A percentile compares a stretch with the other conserved stretches of the same genome.
Conservation (phyloP, 768 basidiomycete genomes). For the Termitomyces sp. region DNA sequence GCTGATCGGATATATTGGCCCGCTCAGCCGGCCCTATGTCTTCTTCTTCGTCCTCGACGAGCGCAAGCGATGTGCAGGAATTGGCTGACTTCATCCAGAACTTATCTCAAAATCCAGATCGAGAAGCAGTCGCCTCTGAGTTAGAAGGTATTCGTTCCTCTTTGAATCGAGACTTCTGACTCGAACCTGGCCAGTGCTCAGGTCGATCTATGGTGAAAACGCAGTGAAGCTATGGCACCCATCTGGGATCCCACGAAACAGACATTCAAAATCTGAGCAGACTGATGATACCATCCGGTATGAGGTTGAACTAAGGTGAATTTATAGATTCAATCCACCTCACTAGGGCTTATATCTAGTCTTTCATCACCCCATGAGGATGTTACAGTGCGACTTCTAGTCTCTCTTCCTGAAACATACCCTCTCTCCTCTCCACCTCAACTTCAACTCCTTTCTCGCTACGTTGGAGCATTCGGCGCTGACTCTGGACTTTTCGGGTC, state of each 20-base stretch:
- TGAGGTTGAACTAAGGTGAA: constrained; percentile 61
- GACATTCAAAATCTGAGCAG: constrained; percentile 8
- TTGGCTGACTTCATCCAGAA: constrained; percentile 29
- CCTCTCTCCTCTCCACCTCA: constrained; percentile 70
- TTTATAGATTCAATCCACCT: constrained; percentile 10
- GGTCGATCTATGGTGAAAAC: constrained; percentile 75
- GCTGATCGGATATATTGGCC: neutral
- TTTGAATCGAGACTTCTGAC: neutral
- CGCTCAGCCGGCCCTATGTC: constrained; percentile 2
- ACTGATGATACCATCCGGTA: constrained; percentile 50
- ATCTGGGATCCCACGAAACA: constrained; percentile 18
- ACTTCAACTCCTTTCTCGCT: constrained; percentile 79
- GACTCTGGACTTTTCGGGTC: constrained; percentile 71
- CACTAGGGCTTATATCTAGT: constrained; percentile 30
- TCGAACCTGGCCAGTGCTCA: constrained; percentile 46
- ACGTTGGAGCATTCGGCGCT: constrained; percentile 75
- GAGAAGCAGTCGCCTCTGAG: constrained; percentile 40
- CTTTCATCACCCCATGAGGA: constrained; percentile 51
- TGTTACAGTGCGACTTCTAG: constrained; percentile 46
- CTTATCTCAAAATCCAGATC: constrained; percentile 30
- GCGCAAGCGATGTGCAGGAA: constrained; percentile 21
- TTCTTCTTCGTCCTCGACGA: constrained; percentile 14
- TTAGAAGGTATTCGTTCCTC: constrained; percentile 34
- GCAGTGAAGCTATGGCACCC: constrained; percentile 58
- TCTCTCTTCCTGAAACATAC: constrained; percentile 58